phyloP scores from a whole-genome alignment of 2,329 filamentous ascomycete species.

The Talaromyces sp. region DNA sequence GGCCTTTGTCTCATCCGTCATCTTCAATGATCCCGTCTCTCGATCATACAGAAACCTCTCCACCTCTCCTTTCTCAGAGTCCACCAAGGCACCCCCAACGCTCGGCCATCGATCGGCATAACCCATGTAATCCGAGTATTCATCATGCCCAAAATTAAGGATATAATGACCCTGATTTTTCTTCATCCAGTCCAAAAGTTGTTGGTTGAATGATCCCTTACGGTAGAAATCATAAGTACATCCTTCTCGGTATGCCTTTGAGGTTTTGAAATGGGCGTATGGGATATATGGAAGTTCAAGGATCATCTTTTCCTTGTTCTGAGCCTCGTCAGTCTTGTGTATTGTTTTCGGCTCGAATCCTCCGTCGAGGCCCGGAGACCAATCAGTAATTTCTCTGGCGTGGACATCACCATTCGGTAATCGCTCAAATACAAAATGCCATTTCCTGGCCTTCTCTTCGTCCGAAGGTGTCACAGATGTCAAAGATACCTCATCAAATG shows the following conservation, averaged over 20 bases:
- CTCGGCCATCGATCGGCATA: background rate
- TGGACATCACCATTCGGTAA: background rate
- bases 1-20: background rate
- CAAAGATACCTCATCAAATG: conserved; percentile 10
- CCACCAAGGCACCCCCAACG: background rate
- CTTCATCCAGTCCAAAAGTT: conserved; percentile 2
- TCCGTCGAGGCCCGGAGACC: conserved; percentile 10
- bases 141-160: background rate
- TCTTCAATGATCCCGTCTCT: background rate
- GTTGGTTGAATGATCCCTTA: conserved; percentile 7
- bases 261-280: conserved; percentile 11
- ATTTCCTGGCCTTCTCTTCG: conserved; percentile 14
- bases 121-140: background rate
- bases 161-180: background rate
- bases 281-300: conserved; percentile 15
- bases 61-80: background rate
- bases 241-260: conserved; percentile 5
- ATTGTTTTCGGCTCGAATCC: conserved; percentile 1
- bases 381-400: background rate
- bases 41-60: conserved; percentile 8
- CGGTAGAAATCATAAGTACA: conserved; percentile 8
- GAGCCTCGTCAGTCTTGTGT: background rate
- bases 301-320: background rate
- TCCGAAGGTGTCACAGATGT: conserved; percentile 1
- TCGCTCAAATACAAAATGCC: conserved; percentile 7